phyloP scores from a whole-genome alignment of 257 asterid species.

The Prunella vulgaris region DNA sequence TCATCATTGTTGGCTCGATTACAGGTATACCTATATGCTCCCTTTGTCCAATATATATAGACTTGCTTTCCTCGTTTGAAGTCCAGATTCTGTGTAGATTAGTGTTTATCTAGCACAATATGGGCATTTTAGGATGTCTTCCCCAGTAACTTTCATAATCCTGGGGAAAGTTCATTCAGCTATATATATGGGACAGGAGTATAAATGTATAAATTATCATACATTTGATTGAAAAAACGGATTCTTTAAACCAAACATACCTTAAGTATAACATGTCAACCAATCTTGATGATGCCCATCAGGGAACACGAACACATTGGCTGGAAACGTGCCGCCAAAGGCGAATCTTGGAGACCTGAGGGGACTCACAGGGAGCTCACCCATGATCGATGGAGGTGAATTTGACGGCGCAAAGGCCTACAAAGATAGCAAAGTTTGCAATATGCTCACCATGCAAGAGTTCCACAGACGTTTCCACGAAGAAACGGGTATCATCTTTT shows the following conservation, averaged over 20 bases:
- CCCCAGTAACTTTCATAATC: no score
- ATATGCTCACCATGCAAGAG: slow-evolving; percentile 96
- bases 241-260: no score
- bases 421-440: slow-evolving; percentile 95
- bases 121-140: not conserved
- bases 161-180: not conserved
- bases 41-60: no score
- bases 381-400: slow-evolving; percentile 92
- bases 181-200: not conserved
- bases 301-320: slow-evolving; percentile 95
- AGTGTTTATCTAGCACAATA: not conserved
- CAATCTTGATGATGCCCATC: not conserved
- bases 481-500: slow-evolving; percentile 64
- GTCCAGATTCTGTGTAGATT: not conserved
- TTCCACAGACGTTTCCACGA: slow-evolving; percentile 75
- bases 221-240: not conserved
- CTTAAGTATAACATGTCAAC: not conserved
- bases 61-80: not conserved
- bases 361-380: slow-evolving; percentile 70
- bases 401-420: slow-evolving; percentile 95
- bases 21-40: slow-evolving; percentile 65
- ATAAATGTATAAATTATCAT: no score
- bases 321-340: slow-evolving; percentile 97
- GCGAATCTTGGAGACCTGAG: slow-evolving; percentile 89
- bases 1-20: slow-evolving; percentile 83